A percentile compares a stretch with the other conserved stretches of the same genome.
These are phyloP conservation scores for Dicorynia guianensis DNA, from an alignment of 306 rosid genomes.

Conservation along the genomic window DNA sequence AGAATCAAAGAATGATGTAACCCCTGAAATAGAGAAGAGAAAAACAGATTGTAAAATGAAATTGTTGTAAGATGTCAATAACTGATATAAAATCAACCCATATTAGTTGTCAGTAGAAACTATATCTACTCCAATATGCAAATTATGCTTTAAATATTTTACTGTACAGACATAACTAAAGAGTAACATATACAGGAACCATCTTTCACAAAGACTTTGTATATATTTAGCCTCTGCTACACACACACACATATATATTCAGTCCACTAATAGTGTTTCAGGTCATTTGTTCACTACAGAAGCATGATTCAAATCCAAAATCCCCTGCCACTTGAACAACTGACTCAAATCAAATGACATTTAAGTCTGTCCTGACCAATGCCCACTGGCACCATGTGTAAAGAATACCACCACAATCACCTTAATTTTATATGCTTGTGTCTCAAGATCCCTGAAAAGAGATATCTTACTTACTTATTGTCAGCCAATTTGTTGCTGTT, in stretches of 20 bases:
- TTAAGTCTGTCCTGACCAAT: background rate
- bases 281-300: background rate
- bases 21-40: conserved; percentile 57
- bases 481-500: too few species aligned
- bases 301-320: background rate
- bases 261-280: background rate
- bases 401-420: background rate
- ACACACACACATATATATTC: too few species aligned
- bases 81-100: conserved; percentile 10
- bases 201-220: background rate
- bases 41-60: conserved; percentile 16
- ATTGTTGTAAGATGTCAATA: background rate
- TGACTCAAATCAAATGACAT: background rate
- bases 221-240: background rate
- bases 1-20: conserved; percentile 83
- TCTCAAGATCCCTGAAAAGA: too few species aligned
- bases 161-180: background rate
- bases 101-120: background rate
- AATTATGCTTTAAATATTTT: background rate
- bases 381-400: background rate
- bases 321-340: background rate
- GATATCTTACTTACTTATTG: too few species aligned
- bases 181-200: background rate
- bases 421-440: background rate
- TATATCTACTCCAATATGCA: background rate